A percentile compares a stretch with the other conserved stretches of the same genome.
Conservation (phyloP, 73 alveolate genomes). For the Symbiodinium natans region DNA sequence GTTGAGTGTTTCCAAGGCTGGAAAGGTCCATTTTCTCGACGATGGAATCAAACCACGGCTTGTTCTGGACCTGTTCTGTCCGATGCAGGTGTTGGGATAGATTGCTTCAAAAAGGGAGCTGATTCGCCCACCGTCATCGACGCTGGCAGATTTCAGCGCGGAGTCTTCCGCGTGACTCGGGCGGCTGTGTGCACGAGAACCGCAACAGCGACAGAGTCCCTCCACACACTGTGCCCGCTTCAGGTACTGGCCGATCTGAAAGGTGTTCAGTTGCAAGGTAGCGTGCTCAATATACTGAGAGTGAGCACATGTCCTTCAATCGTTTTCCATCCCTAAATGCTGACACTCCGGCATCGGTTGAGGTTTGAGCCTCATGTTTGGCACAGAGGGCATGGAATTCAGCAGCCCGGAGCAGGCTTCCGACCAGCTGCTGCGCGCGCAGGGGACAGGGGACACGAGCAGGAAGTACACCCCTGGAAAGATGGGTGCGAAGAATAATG, state of each 20-base stretch:
- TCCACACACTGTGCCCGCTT: no score
- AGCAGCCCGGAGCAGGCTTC: not conserved
- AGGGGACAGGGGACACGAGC: no score
- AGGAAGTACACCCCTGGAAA: no score
- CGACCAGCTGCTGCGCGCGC: no score
- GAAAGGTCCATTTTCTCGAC: no score
- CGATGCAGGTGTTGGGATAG: slow-evolving; percentile 68
- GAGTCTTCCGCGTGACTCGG: slow-evolving; percentile 39
- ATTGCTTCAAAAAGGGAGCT: not conserved
- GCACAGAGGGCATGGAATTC: not conserved
- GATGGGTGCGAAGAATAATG: no score
- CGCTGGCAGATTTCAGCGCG: slow-evolving; percentile 65
- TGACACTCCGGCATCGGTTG: not conserved
- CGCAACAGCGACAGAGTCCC: no score
- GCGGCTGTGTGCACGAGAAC: not conserved
- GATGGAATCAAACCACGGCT: not conserved
- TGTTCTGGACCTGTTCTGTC: no score
- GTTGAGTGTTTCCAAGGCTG: not conserved
- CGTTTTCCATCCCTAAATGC: not conserved
- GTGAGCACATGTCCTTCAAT: not conserved
- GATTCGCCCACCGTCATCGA: not conserved
- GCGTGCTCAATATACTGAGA: not conserved
- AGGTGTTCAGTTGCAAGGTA: slow-evolving; percentile 37
- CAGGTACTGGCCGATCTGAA: slow-evolving; percentile 56
- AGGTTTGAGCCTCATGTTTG: slow-evolving; percentile 8